Evolutionary conservation across 169 alveolate species (phyloP).

Genomic region (Perkinsus marinus): DNA sequence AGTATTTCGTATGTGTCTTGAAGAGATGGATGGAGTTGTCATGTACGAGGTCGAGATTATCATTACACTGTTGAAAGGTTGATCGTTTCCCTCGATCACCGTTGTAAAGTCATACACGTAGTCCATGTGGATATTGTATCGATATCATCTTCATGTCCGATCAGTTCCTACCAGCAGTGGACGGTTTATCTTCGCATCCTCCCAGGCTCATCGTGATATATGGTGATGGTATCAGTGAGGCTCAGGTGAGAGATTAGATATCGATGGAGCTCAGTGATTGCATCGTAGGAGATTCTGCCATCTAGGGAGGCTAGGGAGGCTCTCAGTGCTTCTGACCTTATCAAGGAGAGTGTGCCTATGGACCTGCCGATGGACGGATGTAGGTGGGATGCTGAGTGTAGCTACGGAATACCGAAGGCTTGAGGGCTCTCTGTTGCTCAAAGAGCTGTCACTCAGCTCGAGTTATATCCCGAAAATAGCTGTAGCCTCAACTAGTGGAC

Average conservation of each 20-base stretch:
- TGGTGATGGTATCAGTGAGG: not conserved
- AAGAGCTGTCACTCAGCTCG: no score
- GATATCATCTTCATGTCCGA: no score
- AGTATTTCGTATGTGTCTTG: not conserved
- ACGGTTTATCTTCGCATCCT: not conserved
- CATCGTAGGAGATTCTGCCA: not conserved
- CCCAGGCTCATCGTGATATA: not conserved
- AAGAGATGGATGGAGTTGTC: no score
- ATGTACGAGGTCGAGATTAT: not conserved
- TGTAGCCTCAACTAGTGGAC: no score
- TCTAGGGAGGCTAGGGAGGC: not conserved
- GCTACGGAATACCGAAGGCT: no score
- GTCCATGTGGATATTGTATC: not conserved
- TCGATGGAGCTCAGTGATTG: not conserved
- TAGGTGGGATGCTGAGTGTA: not conserved
- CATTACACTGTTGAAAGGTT: not conserved
- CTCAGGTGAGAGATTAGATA: not conserved
- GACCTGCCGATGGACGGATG: not conserved
- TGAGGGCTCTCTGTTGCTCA: no score
- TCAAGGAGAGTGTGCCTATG: not conserved
- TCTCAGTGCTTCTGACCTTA: not conserved
- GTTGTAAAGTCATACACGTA: no score
- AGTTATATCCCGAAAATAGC: no score
- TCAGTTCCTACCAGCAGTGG: not conserved
- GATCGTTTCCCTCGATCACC: not conserved